phyloP scores from a whole-genome alignment of 2,329 filamentous ascomycete genomes.

The Talaromyces sp. region DNA sequence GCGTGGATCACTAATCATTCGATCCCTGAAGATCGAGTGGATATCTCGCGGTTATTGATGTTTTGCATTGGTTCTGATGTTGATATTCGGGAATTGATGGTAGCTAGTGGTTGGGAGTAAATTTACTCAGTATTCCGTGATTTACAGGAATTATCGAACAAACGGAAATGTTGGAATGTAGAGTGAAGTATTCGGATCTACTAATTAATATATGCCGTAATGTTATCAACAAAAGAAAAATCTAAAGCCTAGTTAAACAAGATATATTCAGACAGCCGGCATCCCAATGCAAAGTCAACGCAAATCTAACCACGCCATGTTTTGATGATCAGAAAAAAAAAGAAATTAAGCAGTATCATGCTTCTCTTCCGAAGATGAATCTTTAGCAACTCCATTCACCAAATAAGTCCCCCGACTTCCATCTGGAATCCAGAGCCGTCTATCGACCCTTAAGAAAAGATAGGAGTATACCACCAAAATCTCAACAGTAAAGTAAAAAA shows the following conservation, averaged over 20 bases:
- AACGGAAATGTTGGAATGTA: not conserved
- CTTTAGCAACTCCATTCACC: not conserved
- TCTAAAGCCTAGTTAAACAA: no score
- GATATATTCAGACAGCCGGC: no score
- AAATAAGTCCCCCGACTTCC: constrained; percentile 44
- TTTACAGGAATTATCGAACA: no score
- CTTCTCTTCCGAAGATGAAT: not conserved
- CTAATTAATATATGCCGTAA: not conserved
- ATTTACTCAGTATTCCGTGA: no score
- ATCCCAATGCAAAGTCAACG: constrained; percentile 5
- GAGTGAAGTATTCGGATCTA: not conserved
- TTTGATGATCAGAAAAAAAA: not conserved
- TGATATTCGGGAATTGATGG: no score
- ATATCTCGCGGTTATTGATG: no score
- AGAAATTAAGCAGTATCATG: not conserved
- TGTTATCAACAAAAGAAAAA: not conserved
- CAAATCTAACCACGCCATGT: not conserved
- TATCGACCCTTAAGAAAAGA: constrained; percentile 64
- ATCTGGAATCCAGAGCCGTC: constrained; percentile 69
- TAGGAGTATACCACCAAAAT: constrained; percentile 64
- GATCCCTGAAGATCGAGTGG: not conserved
- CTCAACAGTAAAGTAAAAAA: constrained; percentile 73
- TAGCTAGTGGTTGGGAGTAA: no score
- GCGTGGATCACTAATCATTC: not conserved
- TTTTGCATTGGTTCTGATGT: no score